A percentile compares a stretch with the other conserved stretches of the same genome.
phyloP scores from a whole-genome alignment of 163 green algal genomes.

The Scenedesmus sp. region DNA sequence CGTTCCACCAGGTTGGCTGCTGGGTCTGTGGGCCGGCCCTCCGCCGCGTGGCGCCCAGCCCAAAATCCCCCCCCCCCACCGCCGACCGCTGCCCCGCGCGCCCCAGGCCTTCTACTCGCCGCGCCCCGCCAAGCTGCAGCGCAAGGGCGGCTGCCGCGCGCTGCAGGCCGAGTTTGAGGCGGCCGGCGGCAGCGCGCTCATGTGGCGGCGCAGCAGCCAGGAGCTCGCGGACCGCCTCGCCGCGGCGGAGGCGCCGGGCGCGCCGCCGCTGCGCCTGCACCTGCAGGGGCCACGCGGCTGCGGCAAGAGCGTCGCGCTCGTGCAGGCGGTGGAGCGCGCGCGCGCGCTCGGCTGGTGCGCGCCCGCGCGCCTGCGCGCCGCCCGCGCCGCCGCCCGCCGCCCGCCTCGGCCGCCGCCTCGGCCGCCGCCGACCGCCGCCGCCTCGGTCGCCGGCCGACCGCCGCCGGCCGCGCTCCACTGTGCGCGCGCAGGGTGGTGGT shows the following conservation, averaged over 20 bases:
- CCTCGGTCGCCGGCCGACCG: too few species aligned
- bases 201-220: conserved; percentile 56
- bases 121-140: conserved; percentile 34
- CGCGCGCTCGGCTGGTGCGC: conserved; percentile 53
- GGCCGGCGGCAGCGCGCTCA: conserved; percentile 46
- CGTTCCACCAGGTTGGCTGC: conserved; percentile 48
- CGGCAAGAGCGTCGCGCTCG: conserved; percentile 79
- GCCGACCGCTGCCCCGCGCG: too few species aligned
- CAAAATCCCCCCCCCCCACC: too few species aligned
- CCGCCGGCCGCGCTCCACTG: background rate
- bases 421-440: too few species aligned
- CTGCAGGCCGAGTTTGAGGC: conserved; percentile 57
- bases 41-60: too few species aligned
- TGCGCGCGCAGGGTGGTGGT: conserved; percentile 64
- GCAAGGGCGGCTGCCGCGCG: conserved; percentile 45
- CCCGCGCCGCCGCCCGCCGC: too few species aligned
- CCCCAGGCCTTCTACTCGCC: conserved; percentile 54
- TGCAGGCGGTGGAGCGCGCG: conserved; percentile 63
- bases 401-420: too few species aligned
- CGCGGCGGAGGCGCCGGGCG: background rate
- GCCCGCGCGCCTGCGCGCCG: background rate
- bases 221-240: conserved; percentile 46
- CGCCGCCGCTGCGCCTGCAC: conserved; percentile 40
- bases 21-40: too few species aligned
- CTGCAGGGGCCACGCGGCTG: conserved; percentile 65